These are phyloP conservation scores for Talaromyces amestolkiae DNA, from an alignment of 2,329 filamentous ascomycete genomes.

Conservation along the genomic window DNA sequence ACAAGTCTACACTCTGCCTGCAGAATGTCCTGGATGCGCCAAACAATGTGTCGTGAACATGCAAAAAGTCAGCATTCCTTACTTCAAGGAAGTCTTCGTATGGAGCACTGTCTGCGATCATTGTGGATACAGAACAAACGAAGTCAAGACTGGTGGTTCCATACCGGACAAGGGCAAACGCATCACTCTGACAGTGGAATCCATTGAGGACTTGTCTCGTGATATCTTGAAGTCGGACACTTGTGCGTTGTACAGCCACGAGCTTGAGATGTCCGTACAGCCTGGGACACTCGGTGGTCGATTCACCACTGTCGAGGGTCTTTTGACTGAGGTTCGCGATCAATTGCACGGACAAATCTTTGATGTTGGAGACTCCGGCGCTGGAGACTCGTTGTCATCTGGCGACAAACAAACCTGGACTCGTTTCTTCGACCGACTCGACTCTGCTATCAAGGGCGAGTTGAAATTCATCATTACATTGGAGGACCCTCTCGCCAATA, in stretches of 20 bases:
- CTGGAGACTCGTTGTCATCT: constrained; percentile 74
- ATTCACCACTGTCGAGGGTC: constrained; percentile 94
- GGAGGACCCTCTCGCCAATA: constrained; percentile 84
- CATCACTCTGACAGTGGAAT: constrained; percentile 73
- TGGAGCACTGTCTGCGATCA: constrained; percentile 91
- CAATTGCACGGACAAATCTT: constrained; percentile 89
- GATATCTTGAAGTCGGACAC: constrained; percentile 97
- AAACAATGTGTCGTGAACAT: constrained; percentile 87
- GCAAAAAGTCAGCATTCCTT: constrained; percentile 97
- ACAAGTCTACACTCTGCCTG: constrained; percentile 89
- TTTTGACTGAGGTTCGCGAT: constrained; percentile 86
- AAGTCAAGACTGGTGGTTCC: constrained; percentile 95
- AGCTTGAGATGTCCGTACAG: constrained; percentile 82
- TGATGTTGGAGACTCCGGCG: constrained; percentile 61
- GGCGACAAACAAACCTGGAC: constrained; percentile 72
- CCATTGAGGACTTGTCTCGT: constrained; percentile 70
- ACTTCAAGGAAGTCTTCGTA: constrained; percentile 95
- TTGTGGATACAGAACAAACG: constrained; percentile 92
- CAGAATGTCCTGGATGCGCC: constrained; percentile 86
- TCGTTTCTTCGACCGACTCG: constrained; percentile 73
- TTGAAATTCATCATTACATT: constrained; percentile 79
- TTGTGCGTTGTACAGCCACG: constrained; percentile 80
- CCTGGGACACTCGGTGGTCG: constrained; percentile 91
- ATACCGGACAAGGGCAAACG: constrained; percentile 82
- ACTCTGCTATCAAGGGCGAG: constrained; percentile 75